These are phyloP conservation scores for Kodamaea leandrae DNA, from an alignment of 805 yeast species.

Conservation along the genomic window DNA sequence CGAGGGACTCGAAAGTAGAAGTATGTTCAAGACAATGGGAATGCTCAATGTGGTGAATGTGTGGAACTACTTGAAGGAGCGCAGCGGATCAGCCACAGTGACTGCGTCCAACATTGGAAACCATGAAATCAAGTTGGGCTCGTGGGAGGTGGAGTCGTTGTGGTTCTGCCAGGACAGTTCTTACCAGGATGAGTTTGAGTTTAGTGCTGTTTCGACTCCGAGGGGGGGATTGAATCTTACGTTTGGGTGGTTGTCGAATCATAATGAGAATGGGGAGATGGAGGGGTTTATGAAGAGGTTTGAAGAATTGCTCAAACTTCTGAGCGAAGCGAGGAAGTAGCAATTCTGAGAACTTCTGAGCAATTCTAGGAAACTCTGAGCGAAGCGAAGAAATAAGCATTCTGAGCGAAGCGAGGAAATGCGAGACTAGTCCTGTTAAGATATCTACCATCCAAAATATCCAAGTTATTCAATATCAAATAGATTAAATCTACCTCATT, in stretches of 20 bases:
- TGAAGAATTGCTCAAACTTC: neutral
- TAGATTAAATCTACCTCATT: too few relatives aligned
- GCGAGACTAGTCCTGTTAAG: too few relatives aligned
- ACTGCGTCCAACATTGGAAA: constrained; percentile 6
- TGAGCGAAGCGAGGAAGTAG: neutral
- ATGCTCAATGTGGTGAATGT: neutral
- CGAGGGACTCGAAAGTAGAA: neutral
- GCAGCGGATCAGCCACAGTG: neutral
- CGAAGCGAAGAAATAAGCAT: too few relatives aligned
- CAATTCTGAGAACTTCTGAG: too few relatives aligned
- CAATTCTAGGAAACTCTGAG: too few relatives aligned
- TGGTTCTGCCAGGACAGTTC: constrained; percentile 8
- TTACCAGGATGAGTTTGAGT: constrained; percentile 4
- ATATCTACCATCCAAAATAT: too few relatives aligned
- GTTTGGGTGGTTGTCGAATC: too few relatives aligned
- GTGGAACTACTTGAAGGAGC: neutral
- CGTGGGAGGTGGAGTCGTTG: constrained; percentile 7
- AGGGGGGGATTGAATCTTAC: constrained; percentile 4
- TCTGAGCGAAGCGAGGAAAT: too few relatives aligned
- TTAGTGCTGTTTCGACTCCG: constrained; percentile 3
- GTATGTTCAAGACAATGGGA: constrained; percentile 1
- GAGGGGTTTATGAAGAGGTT: neutral
- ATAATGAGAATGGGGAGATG: too few relatives aligned
- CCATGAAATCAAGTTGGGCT: neutral
- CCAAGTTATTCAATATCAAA: too few relatives aligned